A percentile compares a stretch with the other conserved stretches of the same genome.
Conservation (phyloP, 495 filamentous ascomycete genomes). For the Lasiosphaeria ovina region DNA sequence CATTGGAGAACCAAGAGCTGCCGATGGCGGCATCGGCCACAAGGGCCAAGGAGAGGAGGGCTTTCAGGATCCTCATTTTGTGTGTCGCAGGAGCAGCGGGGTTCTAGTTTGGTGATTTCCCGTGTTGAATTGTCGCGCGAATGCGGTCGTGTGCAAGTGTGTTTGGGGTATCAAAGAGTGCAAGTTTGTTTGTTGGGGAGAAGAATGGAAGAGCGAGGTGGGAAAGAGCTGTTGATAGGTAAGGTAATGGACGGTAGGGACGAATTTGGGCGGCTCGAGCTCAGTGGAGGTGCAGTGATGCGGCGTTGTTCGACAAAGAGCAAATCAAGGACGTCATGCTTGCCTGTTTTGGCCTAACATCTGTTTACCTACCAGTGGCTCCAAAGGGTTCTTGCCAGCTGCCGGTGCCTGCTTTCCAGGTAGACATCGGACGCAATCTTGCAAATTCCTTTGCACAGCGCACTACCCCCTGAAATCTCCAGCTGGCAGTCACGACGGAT, state of each 20-base stretch:
- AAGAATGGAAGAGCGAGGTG: background rate
- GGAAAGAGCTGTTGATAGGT: background rate
- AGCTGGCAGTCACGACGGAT: no score
- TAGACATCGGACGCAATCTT: background rate
- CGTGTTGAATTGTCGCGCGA: conserved; percentile 5
- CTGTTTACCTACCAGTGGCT: background rate
- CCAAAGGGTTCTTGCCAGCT: background rate
- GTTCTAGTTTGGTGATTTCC: conserved; percentile 1
- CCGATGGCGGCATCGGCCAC: conserved; percentile 67
- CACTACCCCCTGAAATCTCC: background rate
- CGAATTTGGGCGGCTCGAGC: conserved; percentile 5
- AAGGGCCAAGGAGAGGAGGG: conserved; percentile 66
- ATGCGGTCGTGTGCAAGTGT: conserved; percentile 11
- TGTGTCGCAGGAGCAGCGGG: conserved; percentile 15
- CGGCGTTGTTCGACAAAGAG: conserved; percentile 9
- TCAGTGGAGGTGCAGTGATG: background rate
- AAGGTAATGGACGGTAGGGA: background rate
- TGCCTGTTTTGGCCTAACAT: conserved; percentile 12
- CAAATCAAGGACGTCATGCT: conserved; percentile 29
- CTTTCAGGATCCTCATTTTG: conserved; percentile 71
- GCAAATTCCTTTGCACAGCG: background rate
- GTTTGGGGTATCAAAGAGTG: background rate
- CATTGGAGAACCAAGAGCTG: conserved; percentile 77
- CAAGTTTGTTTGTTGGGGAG: background rate
- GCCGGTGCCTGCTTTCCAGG: background rate